phyloP scores from a whole-genome alignment of 306 rosid species.

The Arachis hypogaea region DNA sequence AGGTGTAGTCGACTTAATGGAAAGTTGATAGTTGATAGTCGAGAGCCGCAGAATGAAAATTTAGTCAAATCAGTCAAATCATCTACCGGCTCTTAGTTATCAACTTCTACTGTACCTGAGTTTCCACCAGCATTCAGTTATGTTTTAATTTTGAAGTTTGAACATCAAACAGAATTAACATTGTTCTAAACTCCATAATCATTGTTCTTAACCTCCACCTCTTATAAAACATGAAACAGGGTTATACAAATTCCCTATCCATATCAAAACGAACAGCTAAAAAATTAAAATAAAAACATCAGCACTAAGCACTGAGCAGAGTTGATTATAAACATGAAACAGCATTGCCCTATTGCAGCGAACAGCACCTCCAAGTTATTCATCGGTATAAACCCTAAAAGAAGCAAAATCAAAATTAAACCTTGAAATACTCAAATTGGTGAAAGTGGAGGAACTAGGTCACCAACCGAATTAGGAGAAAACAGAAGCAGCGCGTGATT shows the following conservation, averaged over 20 bases:
- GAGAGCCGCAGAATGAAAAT: no score
- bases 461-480: no score
- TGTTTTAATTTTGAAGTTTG: not conserved
- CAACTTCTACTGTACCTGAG: no score
- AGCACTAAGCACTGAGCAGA: not conserved
- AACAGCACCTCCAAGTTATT: constrained; percentile 41
- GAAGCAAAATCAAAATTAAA: not conserved
- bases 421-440: not conserved
- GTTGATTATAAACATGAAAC: constrained; percentile 18
- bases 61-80: no score
- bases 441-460: not conserved
- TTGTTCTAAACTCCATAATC: not conserved
- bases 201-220: not conserved
- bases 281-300: constrained; percentile 22
- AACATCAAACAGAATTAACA: constrained; percentile 1
- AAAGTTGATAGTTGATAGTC: no score
- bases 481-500: not conserved
- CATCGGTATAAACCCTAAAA: not conserved
- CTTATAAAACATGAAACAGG: not conserved
- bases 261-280: not conserved
- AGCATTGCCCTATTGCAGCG: constrained; percentile 29
- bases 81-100: no score
- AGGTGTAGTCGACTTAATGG: no score
- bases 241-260: not conserved
- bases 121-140: not conserved